A percentile compares a stretch with the other conserved stretches of the same genome.
phyloP scores from a whole-genome alignment of 768 basidiomycete species.

The Boletus coccyginus region DNA sequence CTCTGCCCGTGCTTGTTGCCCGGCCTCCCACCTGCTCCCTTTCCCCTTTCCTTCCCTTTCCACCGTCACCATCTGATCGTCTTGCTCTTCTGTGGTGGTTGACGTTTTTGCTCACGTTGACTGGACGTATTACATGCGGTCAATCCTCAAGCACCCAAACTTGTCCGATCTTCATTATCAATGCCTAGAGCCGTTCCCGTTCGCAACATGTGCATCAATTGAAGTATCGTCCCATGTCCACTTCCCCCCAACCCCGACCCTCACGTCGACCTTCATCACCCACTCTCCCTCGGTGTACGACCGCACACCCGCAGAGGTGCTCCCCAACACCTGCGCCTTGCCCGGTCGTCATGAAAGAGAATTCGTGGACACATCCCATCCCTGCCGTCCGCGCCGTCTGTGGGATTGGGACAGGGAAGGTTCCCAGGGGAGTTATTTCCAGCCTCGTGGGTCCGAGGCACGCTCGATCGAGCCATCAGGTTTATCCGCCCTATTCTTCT shows the following conservation, averaged over 20 bases:
- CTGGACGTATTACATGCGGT: slow-evolving; percentile 25
- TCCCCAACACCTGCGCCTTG: slow-evolving; percentile 61
- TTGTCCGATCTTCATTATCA: slow-evolving; percentile 17
- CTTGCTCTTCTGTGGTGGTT: background rate
- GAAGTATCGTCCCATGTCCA: slow-evolving; percentile 53
- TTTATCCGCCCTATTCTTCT: slow-evolving; percentile 23
- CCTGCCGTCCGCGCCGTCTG: slow-evolving; percentile 3
- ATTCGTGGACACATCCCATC: slow-evolving; percentile 20
- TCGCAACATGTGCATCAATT: slow-evolving; percentile 33
- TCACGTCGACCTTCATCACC: slow-evolving; percentile 56
- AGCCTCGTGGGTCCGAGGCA: slow-evolving; percentile 47
- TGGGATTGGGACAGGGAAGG: slow-evolving; percentile 11
- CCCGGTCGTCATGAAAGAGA: slow-evolving; percentile 63
- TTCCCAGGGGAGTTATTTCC: slow-evolving; percentile 49
- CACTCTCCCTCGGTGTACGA: slow-evolving; percentile 69
- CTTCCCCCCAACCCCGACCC: slow-evolving; percentile 60
- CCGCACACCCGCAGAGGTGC: slow-evolving; percentile 66
- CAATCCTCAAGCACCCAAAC: slow-evolving; percentile 31
- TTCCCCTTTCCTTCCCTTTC: background rate
- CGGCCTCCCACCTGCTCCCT: background rate
- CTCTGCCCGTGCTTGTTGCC: background rate
- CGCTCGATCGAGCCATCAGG: slow-evolving; percentile 31
- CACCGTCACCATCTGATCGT: background rate
- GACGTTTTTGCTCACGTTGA: background rate
- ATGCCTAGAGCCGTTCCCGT: slow-evolving; percentile 35